Evolutionary conservation across 2,329 filamentous ascomycete genomes (phyloP).

Genomic region (Fusarium nurragi): DNA sequence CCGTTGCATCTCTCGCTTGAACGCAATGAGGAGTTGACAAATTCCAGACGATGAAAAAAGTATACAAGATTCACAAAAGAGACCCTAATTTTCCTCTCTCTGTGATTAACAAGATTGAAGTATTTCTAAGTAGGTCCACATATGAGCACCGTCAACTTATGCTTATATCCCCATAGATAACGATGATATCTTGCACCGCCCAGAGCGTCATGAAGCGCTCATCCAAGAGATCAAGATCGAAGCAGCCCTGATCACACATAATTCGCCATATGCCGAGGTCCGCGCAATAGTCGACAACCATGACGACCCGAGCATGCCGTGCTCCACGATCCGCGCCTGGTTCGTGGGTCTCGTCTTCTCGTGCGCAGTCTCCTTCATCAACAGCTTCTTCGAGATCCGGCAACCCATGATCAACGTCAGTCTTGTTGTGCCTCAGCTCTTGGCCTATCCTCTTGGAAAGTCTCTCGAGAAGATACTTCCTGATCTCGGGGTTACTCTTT

Average conservation of each 20-base stretch:
- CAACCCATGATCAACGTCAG: constrained; percentile 63
- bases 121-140: constrained; percentile 48
- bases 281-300: constrained; percentile 64
- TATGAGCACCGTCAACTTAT: background rate
- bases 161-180: constrained; percentile 36
- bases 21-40: background rate
- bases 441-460: constrained; percentile 65
- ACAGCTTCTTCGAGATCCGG: constrained; percentile 67
- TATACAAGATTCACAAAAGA: constrained; percentile 48
- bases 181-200: constrained; percentile 47
- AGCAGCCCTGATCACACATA: constrained; percentile 60
- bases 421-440: constrained; percentile 64
- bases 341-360: constrained; percentile 62
- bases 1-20: fast-evolving
- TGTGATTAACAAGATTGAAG: constrained; percentile 49
- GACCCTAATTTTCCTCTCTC: constrained; percentile 53
- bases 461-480: constrained; percentile 61
- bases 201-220: constrained; percentile 51
- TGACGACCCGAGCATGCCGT: constrained; percentile 61
- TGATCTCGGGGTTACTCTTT: constrained; percentile 58
- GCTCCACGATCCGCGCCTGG: constrained; percentile 65
- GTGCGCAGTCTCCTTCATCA: constrained; percentile 59
- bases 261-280: constrained; percentile 65
- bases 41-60: constrained; percentile 47
- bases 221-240: constrained; percentile 63